Base-by-base conservation (phyloP, 176 grass and related monocot genomes). In the Oryza australiensis region DNA sequence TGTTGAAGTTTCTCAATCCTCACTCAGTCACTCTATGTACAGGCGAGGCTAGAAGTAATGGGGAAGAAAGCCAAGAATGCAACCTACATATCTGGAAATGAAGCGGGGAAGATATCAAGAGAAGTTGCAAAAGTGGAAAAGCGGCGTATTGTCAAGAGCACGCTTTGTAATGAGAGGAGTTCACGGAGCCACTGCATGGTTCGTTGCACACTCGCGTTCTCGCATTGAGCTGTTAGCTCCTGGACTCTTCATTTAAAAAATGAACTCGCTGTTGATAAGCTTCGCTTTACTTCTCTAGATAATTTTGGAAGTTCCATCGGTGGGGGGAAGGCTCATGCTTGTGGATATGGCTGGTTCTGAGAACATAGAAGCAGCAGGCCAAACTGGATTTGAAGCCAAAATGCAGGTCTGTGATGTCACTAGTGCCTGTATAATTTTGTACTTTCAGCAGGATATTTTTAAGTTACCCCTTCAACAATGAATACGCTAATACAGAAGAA, bases 271-370 rank as follows among this genome's bases (percentile, higher is more conserved):
- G 1, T 68, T 79, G 26, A 62, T 22, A 20, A 45, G 26, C 14
- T 64, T 33, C 14, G 8, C 0, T 62, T 66, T 51, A 70, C 2
- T 48, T 74, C 18, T 67, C 15, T 65, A 98, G 92, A 98, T 98
- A 62, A 95, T 98, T 11, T 85, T 98, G 82, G 92, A 95, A 73
- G 92, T 98, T 42, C 95, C 95, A 5, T 98, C 88, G 3, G 95
- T 98, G 40, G 95, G 95, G 30, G 95, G 95, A 88, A 94, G 92
- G 57, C 73, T 98, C 1, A 93, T 98, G 92, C 86, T 98, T 43
- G 95, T 98, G 0, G 95, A 98, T 37, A 98, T 98, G 95, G 95
- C 95, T 38, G 95, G 95, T 22, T 98, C 95, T 26, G 95, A 98
- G 13, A 98, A 98, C 33, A 98, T 98, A 9, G 95, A 98, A 88